A percentile compares a stretch with the other conserved stretches of the same genome.
Conservation (phyloP, 1,284 basidiomycete genomes). For the Jaminaea rosea region DNA sequence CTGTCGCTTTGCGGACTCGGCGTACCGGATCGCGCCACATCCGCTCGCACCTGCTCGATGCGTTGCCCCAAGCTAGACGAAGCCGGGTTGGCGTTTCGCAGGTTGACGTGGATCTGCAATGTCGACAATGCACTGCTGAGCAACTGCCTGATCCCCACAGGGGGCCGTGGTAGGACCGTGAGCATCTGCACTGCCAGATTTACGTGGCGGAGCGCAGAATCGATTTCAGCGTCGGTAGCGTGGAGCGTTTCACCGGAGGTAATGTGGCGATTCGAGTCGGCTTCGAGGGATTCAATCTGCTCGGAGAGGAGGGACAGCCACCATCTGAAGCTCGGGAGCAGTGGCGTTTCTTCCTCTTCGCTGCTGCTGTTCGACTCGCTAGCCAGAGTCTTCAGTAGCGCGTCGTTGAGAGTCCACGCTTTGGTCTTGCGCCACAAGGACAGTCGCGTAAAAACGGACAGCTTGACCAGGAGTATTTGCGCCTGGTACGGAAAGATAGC, state of each 20-base stretch:
- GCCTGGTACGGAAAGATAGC: neutral
- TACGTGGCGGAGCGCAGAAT: neutral
- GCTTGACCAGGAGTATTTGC: neutral
- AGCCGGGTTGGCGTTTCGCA: too few relatives aligned
- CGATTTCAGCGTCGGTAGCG: neutral
- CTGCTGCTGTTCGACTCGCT: neutral
- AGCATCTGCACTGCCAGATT: neutral
- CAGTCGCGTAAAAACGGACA: neutral
- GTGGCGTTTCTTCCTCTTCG: neutral
- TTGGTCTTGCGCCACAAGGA: neutral
- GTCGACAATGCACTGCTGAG: neutral
- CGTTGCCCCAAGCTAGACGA: too few relatives aligned
- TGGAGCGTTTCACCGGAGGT: neutral
- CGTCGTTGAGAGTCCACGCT: neutral
- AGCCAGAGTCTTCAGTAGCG: neutral
- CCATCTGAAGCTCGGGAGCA: neutral
- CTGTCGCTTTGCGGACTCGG: too few relatives aligned
- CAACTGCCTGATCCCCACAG: neutral
- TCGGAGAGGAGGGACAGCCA: neutral
- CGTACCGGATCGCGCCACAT: too few relatives aligned
- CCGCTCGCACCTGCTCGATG: too few relatives aligned
- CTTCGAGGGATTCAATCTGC: neutral
- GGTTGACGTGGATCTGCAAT: neutral
- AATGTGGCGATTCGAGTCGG: neutral
- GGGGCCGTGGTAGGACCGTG: neutral